These are phyloP conservation scores for Xerocomus potaroensis DNA, from an alignment of 768 basidiomycete species.

Conservation along the genomic window DNA sequence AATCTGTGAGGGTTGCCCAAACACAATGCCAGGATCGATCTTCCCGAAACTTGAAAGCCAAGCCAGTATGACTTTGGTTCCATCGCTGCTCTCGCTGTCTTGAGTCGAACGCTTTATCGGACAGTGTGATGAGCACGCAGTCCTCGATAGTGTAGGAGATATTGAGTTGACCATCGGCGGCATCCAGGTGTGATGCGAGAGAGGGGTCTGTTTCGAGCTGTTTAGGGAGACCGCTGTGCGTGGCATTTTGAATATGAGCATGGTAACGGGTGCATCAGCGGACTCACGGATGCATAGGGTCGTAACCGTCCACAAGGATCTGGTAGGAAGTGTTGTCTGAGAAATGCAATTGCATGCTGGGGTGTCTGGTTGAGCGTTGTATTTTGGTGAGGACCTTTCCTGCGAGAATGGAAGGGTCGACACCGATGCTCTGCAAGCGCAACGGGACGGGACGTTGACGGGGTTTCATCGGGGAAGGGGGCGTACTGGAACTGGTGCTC, in stretches of 20 bases:
- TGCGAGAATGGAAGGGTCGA: constrained; percentile 39
- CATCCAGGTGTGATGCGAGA: constrained; percentile 40
- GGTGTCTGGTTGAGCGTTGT: constrained; percentile 41
- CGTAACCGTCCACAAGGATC: constrained; percentile 60
- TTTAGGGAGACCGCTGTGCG: constrained; percentile 51
- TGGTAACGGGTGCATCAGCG: neutral
- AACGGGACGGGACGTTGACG: constrained; percentile 35
- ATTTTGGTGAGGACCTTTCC: constrained; percentile 43
- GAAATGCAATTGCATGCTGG: constrained; percentile 45
- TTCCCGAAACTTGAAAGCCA: constrained; percentile 54
- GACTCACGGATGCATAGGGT: constrained; percentile 43
- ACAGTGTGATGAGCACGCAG: constrained; percentile 50
- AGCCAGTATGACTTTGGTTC: constrained; percentile 34
- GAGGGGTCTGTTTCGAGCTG: constrained; percentile 49
- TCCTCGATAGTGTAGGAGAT: constrained; percentile 44
- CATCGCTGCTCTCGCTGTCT: constrained; percentile 31
- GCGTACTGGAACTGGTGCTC: constrained; percentile 14
- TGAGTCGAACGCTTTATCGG: constrained; percentile 54
- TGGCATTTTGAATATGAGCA: neutral
- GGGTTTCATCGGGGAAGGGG: constrained; percentile 21
- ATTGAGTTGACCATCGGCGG: constrained; percentile 28
- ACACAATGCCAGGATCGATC: constrained; percentile 56
- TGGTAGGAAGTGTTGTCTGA: constrained; percentile 41
- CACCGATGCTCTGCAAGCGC: constrained; percentile 30
- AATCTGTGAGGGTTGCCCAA: constrained; percentile 57